Evolutionary conservation across 495 filamentous ascomycete genomes (phyloP).

Genomic region (Penicillium macrosclerotiorum): DNA sequence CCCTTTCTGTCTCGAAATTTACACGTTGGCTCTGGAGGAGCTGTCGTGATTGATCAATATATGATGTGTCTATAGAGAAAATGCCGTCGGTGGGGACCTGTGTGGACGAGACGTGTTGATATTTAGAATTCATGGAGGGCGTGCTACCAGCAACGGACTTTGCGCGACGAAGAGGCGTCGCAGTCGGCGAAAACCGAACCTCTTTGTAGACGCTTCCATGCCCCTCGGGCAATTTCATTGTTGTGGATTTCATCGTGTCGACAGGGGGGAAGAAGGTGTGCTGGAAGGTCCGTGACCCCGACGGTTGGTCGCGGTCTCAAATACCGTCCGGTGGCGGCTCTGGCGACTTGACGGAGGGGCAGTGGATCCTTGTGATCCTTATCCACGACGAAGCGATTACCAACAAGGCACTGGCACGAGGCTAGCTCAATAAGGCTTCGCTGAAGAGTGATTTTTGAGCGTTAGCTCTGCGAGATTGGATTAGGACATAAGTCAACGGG

Average conservation of each 20-base stretch:
- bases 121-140: constrained; percentile 24
- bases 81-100: constrained; percentile 10
- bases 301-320: constrained; percentile 1
- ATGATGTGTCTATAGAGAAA: constrained; percentile 27
- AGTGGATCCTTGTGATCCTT: constrained; percentile 1
- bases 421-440: no score
- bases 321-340: not conserved
- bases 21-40: constrained; percentile 41
- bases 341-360: constrained; percentile 3
- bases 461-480: not conserved
- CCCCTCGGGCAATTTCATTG: constrained; percentile 31
- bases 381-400: no score
- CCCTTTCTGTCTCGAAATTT: constrained; percentile 37
- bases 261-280: not conserved
- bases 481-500: constrained; percentile 3
- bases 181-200: constrained; percentile 47
- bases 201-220: constrained; percentile 47
- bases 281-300: not conserved
- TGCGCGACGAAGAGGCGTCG: constrained; percentile 39
- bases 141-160: constrained; percentile 37
- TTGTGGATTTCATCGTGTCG: constrained; percentile 31
- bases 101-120: constrained; percentile 6
- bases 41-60: constrained; percentile 40
- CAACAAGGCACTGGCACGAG: no score
- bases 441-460: no score